Base-by-base conservation (phyloP, 164 flowering plant species). In the Sextonia rubra region DNA sequence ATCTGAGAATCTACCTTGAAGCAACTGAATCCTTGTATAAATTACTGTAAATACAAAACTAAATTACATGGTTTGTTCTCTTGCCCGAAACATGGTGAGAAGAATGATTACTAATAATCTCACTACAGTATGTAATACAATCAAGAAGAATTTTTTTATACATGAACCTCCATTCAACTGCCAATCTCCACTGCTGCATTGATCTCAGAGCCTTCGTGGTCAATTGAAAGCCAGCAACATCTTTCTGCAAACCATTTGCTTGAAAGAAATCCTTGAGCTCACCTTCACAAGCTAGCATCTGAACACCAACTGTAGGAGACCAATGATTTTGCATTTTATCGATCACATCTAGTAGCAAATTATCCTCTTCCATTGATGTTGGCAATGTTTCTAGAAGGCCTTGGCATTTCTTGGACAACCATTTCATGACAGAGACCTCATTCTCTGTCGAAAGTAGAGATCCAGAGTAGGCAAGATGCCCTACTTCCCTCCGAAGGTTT, bases 381-480 rank as follows among this genome's bases (percentile, higher is more conserved):
- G 90, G 88, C 70, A 86, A 70, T 52, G 71, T 82, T n/a, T 80
- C 73, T 77, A 94, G 72, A 71, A 86, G 60, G 15, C 4, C 47
- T 7, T 11, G 58, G 71, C 97, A 93, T 1, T 81, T 86, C 44
- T 81, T 78, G 3, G 68, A 70, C 64, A 90, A 23, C 89, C 89
- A 86, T 74, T 75, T 75, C 94, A 90, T 82, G 63, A 84, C 88
- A 11, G 68, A 61, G 18, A 80, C 76, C 83, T 96, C 99, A 69
- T 90, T 93, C 63, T 88, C 86, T 1, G 73, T 29, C 0, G 99
- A 93, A 37, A 93, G 79, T 73, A 78, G 82, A 22, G 80, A 77
- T 58, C 99, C 99, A 4, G 97, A 88, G 77, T 86, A 90, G 49
- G 83, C 95, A 69, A 89, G 86, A 79, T 87, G 94, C 17, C 83